Conservation (phyloP, 148 eudicot species). For the Rheum nobile region DNA sequence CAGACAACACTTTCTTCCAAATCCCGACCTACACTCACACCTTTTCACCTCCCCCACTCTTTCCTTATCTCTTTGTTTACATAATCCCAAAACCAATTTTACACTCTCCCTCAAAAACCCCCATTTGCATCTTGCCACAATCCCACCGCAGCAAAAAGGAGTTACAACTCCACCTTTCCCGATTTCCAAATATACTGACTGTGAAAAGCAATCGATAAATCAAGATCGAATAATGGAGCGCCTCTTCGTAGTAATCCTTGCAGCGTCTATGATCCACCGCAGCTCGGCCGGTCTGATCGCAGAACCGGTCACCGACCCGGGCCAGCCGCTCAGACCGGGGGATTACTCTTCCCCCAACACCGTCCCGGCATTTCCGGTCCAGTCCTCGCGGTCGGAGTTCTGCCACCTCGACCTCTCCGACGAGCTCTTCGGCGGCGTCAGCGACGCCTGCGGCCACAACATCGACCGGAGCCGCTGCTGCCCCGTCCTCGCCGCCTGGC, state of each 20-base stretch:
- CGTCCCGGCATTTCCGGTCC: slow-evolving; percentile 74
- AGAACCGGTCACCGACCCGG: slow-evolving; percentile 52
- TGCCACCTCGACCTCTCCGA: slow-evolving; percentile 74
- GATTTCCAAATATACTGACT: neutral
- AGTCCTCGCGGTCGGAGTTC: slow-evolving; percentile 25
- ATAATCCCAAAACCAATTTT: neutral
- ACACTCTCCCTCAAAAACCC: neutral
- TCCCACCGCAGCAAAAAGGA: neutral
- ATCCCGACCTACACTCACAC: neutral
- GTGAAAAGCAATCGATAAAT: neutral
- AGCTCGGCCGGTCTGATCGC: slow-evolving; percentile 22
- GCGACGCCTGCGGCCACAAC: slow-evolving; percentile 52
- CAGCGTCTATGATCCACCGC: neutral
- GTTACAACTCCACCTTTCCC: neutral
- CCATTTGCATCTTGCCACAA: neutral
- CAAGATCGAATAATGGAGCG: neutral
- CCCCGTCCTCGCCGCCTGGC: slow-evolving; percentile 90
- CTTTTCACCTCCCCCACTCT: neutral
- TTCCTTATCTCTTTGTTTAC: neutral
- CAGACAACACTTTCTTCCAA: slow-evolving; percentile 1
- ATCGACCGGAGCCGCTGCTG: slow-evolving; percentile 88
- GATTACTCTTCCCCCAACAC: slow-evolving; percentile 42
- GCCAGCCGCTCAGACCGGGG: slow-evolving; percentile 44
- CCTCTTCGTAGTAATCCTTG: neutral
- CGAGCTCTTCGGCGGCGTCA: slow-evolving; percentile 91